A percentile compares a stretch with the other conserved stretches of the same genome.
These are phyloP conservation scores for Debaryomyces psychrophilus DNA, from an alignment of 1,139 yeast species.

Conservation along the genomic window DNA sequence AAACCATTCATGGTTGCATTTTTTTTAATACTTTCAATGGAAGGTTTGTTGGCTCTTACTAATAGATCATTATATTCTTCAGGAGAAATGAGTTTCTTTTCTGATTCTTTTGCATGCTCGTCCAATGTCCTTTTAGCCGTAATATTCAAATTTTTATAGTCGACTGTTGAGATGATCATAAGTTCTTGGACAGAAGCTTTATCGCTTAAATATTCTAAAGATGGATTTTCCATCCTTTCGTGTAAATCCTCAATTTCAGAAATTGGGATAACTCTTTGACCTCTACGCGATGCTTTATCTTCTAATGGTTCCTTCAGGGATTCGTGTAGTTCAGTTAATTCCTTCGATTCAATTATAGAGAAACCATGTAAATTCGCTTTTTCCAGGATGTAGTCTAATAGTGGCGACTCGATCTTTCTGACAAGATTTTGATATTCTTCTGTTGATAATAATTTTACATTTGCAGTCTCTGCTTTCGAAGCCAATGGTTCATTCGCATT, in stretches of 20 bases:
- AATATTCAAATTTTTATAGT: slow-evolving; percentile 16
- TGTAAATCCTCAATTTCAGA: slow-evolving; percentile 19
- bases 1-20: slow-evolving; percentile 36
- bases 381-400: slow-evolving; percentile 35
- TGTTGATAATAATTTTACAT: slow-evolving; percentile 16
- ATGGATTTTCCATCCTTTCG: slow-evolving; percentile 22
- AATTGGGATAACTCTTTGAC: slow-evolving; percentile 16
- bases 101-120: slow-evolving; percentile 18
- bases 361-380: slow-evolving; percentile 12
- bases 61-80: slow-evolving; percentile 38
- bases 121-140: slow-evolving; percentile 19
- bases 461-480: slow-evolving; percentile 20
- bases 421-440: slow-evolving; percentile 13
- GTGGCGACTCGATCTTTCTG: slow-evolving; percentile 29
- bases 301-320: slow-evolving; percentile 15
- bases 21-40: slow-evolving; percentile 32
- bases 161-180: slow-evolving; percentile 15
- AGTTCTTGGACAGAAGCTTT: slow-evolving; percentile 10
- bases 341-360: slow-evolving; percentile 18
- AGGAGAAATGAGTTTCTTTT: slow-evolving; percentile 14
- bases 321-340: slow-evolving; percentile 18
- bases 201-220: slow-evolving; percentile 32
- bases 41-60: slow-evolving; percentile 41
- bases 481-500: slow-evolving; percentile 9
- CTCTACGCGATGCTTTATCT: slow-evolving; percentile 19